These are phyloP conservation scores for Pezicula carpinea DNA, from an alignment of 2,329 filamentous ascomycete genomes.

Conservation along the genomic window DNA sequence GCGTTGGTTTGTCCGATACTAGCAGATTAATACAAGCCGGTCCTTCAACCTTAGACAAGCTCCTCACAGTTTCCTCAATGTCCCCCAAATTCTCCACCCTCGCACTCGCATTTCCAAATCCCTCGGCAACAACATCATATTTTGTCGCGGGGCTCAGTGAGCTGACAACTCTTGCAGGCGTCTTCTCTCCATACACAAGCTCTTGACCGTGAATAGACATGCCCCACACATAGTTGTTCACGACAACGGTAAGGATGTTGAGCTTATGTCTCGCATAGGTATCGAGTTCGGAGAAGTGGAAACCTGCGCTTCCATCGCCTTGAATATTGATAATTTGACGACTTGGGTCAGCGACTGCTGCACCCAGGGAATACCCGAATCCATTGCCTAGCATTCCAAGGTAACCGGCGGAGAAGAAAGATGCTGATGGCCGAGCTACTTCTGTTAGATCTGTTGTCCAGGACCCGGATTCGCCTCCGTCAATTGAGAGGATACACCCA, in stretches of 20 bases:
- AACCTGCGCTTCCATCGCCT: conserved; percentile 40
- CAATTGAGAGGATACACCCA: conserved; percentile 34
- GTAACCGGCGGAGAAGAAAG: conserved; percentile 30
- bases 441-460: conserved; percentile 31
- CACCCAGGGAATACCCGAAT: conserved; percentile 40
- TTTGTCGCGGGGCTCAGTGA: conserved; percentile 28
- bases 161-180: conserved; percentile 26
- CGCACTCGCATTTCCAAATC: conserved; percentile 30
- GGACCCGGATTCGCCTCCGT: conserved; percentile 35
- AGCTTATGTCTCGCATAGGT: conserved; percentile 36
- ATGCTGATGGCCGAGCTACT: conserved; percentile 20
- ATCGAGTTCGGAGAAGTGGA: conserved; percentile 41
- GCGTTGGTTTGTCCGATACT: conserved; percentile 33
- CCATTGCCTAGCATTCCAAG: conserved; percentile 42
- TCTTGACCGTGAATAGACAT: too few relatives aligned
- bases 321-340: conserved; percentile 38
- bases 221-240: too few relatives aligned
- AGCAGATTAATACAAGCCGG: conserved; percentile 36
- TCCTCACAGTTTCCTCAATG: conserved; percentile 28
- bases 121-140: conserved; percentile 37
- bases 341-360: conserved; percentile 34
- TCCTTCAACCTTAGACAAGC: conserved; percentile 24
- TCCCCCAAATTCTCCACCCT: conserved; percentile 25
- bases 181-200: too few relatives aligned
- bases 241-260: conserved; percentile 36